These are phyloP conservation scores for Hepatocystis sp. DNA, from an alignment of 169 alveolate species.

Conservation along the genomic window DNA sequence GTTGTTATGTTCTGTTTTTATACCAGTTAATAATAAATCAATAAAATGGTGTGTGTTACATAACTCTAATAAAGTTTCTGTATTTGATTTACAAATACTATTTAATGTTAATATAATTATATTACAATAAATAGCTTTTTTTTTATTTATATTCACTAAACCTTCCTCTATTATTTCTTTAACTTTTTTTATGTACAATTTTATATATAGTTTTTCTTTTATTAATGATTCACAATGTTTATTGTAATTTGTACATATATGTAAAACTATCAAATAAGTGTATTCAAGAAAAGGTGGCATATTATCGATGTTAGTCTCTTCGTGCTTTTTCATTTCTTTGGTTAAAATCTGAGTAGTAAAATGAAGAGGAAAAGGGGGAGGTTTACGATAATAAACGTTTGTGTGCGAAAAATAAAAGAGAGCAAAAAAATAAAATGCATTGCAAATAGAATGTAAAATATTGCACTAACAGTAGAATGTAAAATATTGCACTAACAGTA, in stretches of 20 bases:
- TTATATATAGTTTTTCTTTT: slow-evolving; percentile 51
- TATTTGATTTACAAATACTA: slow-evolving; percentile 26
- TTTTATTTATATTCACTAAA: slow-evolving; percentile 2
- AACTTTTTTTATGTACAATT: slow-evolving; percentile 37
- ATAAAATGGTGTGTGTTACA: slow-evolving; percentile 45
- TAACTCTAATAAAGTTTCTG: slow-evolving; percentile 24
- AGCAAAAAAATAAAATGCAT: too few relatives aligned
- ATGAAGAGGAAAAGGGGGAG: too few relatives aligned
- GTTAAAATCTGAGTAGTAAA: slow-evolving; percentile 34
- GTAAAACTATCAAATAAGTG: slow-evolving; percentile 23
- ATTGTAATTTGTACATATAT: slow-evolving; percentile 17
- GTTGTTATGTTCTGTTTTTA: slow-evolving; percentile 45
- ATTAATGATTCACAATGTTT: slow-evolving; percentile 53
- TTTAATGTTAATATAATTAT: slow-evolving; percentile 26
- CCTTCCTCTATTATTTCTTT: slow-evolving; percentile 39
- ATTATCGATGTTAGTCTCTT: slow-evolving; percentile 23
- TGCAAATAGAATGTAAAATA: too few relatives aligned
- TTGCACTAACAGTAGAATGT: too few relatives aligned
- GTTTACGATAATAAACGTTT: too few relatives aligned
- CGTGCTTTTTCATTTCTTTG: slow-evolving; percentile 17
- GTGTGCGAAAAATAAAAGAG: too few relatives aligned
- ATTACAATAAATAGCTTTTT: slow-evolving; percentile 27
- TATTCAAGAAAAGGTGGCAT: slow-evolving; percentile 11
- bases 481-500: too few relatives aligned
- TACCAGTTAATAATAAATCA: slow-evolving; percentile 45